Evolutionary conservation across 352 stramenopile genomes (phyloP), one percentile per base, ranked within the genome.

Genomic region (Phytophthora rubi): DNA sequence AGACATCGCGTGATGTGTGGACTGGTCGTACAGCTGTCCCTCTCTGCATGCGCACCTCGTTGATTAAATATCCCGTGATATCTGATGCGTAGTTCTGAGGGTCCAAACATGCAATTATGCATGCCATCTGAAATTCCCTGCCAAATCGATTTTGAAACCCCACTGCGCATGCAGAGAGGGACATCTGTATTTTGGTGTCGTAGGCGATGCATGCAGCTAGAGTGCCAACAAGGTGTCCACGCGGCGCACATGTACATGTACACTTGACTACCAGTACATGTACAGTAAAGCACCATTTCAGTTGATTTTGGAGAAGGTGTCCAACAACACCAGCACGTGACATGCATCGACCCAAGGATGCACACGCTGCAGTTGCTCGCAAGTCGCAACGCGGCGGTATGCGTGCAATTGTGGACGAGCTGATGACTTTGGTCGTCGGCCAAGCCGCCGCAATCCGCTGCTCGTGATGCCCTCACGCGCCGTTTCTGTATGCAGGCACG

Each of bases 381-480:
- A 5, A 6, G 5, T 7, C 44, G 37, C 18, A 56, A 26, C 23
- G 23, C 23, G 23, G 23, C 23, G 23, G 23, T 26, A 26, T 26
- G n/a, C 45, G 45, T 28, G 45, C 45, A 23, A 52, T 52, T 52
- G 45, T 52, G n/a, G 45, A 6, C 45, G n/a, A 7, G 49, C 57
- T 72, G 65, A 72, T 72, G 59, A 68, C 53, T 55, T 63, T 51
- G 42, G 52, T 2, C 6, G 30, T 5, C 51, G 18, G 44, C 16
- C 18, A 15, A 26, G 35, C 7, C 35, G n/a, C 16, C 47, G 57
- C 64, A 66, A 71, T 71, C 64, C 57, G 37, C 37, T 30, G 64
- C 64, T 71, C 64, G 64, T 71, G 62, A 59, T 68, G 48, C 59
- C 47, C 42, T 52, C 23, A 0, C n/a, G 57, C 57, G 44, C 26